Conservation (phyloP, 176 grass and related monocot species). For the Lolium perenne region DNA sequence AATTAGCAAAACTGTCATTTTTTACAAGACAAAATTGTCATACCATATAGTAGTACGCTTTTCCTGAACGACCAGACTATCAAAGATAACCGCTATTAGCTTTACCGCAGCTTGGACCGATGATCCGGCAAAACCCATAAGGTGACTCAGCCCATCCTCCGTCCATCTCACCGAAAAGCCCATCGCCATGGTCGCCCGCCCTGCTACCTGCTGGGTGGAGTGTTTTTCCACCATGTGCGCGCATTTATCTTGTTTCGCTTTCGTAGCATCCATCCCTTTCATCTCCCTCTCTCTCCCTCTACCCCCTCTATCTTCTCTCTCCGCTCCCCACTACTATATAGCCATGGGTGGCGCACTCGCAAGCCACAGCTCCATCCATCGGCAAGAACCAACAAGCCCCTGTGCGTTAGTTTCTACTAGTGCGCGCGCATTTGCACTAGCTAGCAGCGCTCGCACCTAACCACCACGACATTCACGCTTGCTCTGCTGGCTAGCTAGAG, state of each 20-base stretch:
- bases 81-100: background rate
- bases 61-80: background rate
- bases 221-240: slow-evolving; percentile 36
- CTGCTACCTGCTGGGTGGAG: slow-evolving; percentile 23
- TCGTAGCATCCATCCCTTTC: slow-evolving; percentile 14
- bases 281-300: background rate
- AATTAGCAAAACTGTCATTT: no score
- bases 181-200: background rate
- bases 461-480: background rate
- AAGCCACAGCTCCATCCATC: background rate
- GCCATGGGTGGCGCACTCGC: slow-evolving; percentile 60
- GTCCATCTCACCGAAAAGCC: slow-evolving; percentile 40
- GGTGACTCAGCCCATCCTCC: slow-evolving; percentile 36
- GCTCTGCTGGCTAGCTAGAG: background rate
- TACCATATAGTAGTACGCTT: no score
- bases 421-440: slow-evolving; percentile 45
- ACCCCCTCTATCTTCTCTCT: background rate
- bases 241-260: background rate
- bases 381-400: background rate
- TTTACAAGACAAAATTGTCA: no score
- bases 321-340: slow-evolving; percentile 47
- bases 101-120: background rate
- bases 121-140: slow-evolving; percentile 44
- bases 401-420: background rate
- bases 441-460: background rate